A percentile compares a stretch with the other conserved stretches of the same genome.
Conservation (phyloP, 2,329 filamentous ascomycete species). For the Sclerotinia spermophila region DNA sequence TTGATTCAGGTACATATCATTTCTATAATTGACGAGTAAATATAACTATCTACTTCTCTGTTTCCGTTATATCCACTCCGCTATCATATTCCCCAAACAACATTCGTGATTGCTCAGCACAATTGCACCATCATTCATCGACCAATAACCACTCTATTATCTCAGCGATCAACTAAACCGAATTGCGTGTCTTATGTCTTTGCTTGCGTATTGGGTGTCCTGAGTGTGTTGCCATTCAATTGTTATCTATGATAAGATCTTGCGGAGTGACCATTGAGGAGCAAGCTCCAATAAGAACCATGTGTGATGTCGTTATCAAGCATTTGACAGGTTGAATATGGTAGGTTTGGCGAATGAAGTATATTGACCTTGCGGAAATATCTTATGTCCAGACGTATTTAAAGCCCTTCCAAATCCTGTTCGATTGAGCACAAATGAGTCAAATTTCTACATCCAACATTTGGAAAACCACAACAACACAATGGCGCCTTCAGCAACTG, state of each 20-base stretch:
- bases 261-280: not conserved
- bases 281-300: constrained; percentile 11
- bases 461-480: not conserved
- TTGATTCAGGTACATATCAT: not conserved
- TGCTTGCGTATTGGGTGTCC: constrained; percentile 4
- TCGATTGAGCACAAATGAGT: not conserved
- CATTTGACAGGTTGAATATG: constrained; percentile 9
- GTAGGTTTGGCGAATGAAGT: constrained; percentile 3
- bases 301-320: constrained; percentile 13
- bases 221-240: not conserved
- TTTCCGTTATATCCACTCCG: not conserved
- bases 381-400: not conserved
- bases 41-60: not conserved
- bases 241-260: not conserved
- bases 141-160: constrained; percentile 11
- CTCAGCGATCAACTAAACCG: not conserved
- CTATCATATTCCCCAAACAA: not conserved
- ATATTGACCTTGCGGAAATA: not conserved
- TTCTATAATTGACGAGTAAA: not conserved
- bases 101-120: constrained; percentile 14
- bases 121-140: constrained; percentile 17
- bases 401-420: not conserved
- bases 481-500: constrained; percentile 35
- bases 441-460: not conserved
- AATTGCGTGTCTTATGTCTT: constrained; percentile 1